Base-by-base conservation (phyloP, 306 rosid genomes). In the Astragalus membranaceus region DNA sequence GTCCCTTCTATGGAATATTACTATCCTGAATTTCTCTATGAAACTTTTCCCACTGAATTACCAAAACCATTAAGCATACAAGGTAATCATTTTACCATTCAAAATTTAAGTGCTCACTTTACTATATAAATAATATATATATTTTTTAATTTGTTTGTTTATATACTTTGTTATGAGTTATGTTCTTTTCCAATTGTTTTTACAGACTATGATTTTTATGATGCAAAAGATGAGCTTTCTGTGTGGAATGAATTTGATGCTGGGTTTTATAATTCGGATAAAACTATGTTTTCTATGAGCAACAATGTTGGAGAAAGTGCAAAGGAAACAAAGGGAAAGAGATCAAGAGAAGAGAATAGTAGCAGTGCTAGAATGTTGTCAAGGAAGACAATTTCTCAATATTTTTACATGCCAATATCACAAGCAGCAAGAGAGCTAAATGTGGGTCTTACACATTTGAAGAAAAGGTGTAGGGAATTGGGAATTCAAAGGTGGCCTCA, bases 401-500 rank as follows among this genome's bases (percentile, higher is more conserved):
- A 75, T 33, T 91, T 82, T 14, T 85, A 85, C 72, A 87, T 85
- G 93, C 97, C 97, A 0, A 91, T 91, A 5, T 87, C 84, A 9
- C 83, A 84, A 63, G 97, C 97, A 0, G 91, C 96, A 0, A 88
- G 72, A 42, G 79, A 88, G 49, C 91, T 91, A 5, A 88, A 91
- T 14, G 85, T 91, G 10, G 97, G 97, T 4, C 55, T 87, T 29
- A 91, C 91, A 11, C 86, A 87, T 12, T 64, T 91, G 77, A 91
- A 91, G 86, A 91, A 85, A 67, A 80, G 93, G 54, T 88, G 97
- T 13, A 78, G 96, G 33, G 93, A 88, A 62, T 69, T 91, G 70
- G 97, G 97, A 9, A 87, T 91, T 8, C 82, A 79, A 7, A 81
- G 97, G 70, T 91, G 96, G 96, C 97, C 97, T 0, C 97, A 91